Evolutionary conservation across 768 basidiomycete genomes (phyloP), one percentile per base, ranked within the genome.

Genomic region (Amanita exitialis): DNA sequence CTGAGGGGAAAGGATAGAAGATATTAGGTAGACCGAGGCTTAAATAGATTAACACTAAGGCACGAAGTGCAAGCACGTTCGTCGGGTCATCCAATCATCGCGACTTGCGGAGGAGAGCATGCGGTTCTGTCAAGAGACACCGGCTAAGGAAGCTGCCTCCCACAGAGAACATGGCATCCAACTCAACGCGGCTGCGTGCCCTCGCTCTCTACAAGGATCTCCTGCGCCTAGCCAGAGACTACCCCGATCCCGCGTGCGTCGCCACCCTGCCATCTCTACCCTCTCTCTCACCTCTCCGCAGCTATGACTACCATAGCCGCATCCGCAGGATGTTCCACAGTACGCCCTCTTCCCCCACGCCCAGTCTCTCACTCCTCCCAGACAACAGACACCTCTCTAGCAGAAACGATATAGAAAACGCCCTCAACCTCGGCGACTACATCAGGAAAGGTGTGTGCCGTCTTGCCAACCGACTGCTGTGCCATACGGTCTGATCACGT

Each of bases 191-290:
- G 21, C 64, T 79, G 38, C 77, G 86, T 32, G 86, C 80, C 1
- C 66, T 90, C 6, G 74, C 80, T 0, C 67, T 91, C 27, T 92
- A 91, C 71, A 92, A 90, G 61, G 86, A 90, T 60, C 75, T 92
- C 6, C 81, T 84, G 56, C 73, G 86, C 51, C 76, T 92, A 1
- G 88, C 89, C 3, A 74, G 83, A 53, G 87, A 91, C 43, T 90
- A 90, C 56, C 85, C 85, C 32, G 89, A 92, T 61, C 80, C 86
- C 42, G 76, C 78, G 89, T 90, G 59, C 64, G 80, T 75, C 52
- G 7, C 39, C 51, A 55, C 41, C 55, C 51, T 53, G 15, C 12
- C 10, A 13, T 35, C 54, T 13, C 34, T 54, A 13, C 12, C 21
- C 13, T 6, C 2, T 6, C 2, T 21, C 16, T 21, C 21, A 20